A percentile compares a stretch with the other conserved stretches of the same genome.
These are phyloP conservation scores for Boehmeria nivea DNA, from an alignment of 306 rosid species.

Conservation along the genomic window DNA sequence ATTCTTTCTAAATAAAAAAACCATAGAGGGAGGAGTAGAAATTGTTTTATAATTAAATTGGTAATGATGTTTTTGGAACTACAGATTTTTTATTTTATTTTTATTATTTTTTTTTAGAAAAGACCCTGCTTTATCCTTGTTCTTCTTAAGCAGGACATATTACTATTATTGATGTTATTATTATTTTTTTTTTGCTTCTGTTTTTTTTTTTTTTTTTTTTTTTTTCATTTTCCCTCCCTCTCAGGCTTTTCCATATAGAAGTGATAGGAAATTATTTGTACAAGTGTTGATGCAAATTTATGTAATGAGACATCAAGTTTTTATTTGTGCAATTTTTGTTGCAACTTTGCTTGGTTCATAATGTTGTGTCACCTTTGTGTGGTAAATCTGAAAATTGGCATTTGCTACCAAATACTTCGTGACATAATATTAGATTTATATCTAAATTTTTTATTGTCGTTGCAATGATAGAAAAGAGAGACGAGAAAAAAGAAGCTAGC, in stretches of 20 bases:
- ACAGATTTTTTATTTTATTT: no score
- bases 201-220: no score
- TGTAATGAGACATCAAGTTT: constrained; percentile 30
- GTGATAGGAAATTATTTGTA: constrained; percentile 48
- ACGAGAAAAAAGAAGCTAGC: no score
- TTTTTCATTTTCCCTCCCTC: constrained; percentile 10
- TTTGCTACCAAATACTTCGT: no score
- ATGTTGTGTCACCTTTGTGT: no score
- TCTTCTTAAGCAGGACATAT: constrained; percentile 36
- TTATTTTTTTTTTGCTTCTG: constrained; percentile 18
- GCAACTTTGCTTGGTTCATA: not conserved
- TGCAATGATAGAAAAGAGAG: no score
- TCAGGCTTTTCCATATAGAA: constrained; percentile 14
- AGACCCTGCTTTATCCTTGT: constrained; percentile 41
- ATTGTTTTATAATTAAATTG: constrained; percentile 1
- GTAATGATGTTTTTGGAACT: no score
- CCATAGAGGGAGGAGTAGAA: constrained; percentile 45
- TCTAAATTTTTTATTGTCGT: no score
- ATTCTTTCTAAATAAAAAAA: constrained; percentile 78
- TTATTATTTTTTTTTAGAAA: constrained; percentile 30
- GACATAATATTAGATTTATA: no score
- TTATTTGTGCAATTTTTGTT: constrained; percentile 13
- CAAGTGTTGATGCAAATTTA: constrained; percentile 40
- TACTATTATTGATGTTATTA: constrained; percentile 3
- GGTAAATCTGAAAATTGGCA: no score